Percentiles rank a stretch among this genome's conserved stretches.
Evolutionary conservation across 768 basidiomycete genomes (phyloP).

Genomic region (Leccinum incarnatum): DNA sequence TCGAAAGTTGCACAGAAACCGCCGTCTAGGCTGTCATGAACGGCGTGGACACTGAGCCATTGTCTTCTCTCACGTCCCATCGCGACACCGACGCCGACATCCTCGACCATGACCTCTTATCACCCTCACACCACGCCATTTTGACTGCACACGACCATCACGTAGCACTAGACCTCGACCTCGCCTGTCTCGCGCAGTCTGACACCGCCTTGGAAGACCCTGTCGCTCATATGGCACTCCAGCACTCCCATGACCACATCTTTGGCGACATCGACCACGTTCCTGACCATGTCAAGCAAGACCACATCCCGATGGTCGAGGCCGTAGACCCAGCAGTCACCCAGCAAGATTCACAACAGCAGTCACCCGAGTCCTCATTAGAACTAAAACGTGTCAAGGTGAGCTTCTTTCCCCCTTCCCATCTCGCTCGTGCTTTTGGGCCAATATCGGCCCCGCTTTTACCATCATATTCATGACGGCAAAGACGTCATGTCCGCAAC

Average conservation of each 20-base stretch:
- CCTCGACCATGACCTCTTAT: slow-evolving; percentile 33
- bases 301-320: slow-evolving; percentile 34
- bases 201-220: slow-evolving; percentile 28
- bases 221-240: slow-evolving; percentile 27
- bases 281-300: slow-evolving; percentile 31
- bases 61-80: slow-evolving; percentile 29
- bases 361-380: slow-evolving; percentile 61
- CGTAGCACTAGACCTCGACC: slow-evolving; percentile 27
- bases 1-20: slow-evolving; percentile 20
- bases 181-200: slow-evolving; percentile 27
- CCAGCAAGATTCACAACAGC: slow-evolving; percentile 59
- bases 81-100: slow-evolving; percentile 32
- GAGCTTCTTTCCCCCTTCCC: slow-evolving; percentile 30
- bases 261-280: slow-evolving; percentile 35
- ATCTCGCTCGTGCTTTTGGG: slow-evolving; percentile 14
- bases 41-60: slow-evolving; percentile 38
- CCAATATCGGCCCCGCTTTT: slow-evolving; percentile 16
- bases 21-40: slow-evolving; percentile 37
- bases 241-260: slow-evolving; percentile 32
- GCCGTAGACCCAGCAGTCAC: slow-evolving; percentile 37
- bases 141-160: slow-evolving; percentile 33
- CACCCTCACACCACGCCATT: slow-evolving; percentile 28
- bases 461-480: slow-evolving; percentile 21
- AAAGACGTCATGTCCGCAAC: slow-evolving; percentile 26
- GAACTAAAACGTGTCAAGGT: slow-evolving; percentile 88